A percentile compares a stretch with the other conserved stretches of the same genome.
These are phyloP conservation scores for Nakazawaea ishiwadae DNA, from an alignment of 805 yeast species.

Conservation along the genomic window DNA sequence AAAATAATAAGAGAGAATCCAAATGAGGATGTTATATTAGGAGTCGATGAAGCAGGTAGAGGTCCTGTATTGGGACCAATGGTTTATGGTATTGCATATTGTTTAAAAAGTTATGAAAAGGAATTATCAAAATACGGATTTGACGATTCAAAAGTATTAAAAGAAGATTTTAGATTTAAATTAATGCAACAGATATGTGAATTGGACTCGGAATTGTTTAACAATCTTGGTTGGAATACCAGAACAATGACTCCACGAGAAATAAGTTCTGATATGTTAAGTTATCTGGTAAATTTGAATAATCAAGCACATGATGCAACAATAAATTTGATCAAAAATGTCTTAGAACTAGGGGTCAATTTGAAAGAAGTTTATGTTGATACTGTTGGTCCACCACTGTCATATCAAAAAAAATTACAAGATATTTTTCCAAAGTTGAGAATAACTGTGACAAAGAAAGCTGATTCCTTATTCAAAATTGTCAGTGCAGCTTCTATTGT, in stretches of 20 bases:
- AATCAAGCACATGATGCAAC: constrained; percentile 97
- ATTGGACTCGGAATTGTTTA: constrained; percentile 35
- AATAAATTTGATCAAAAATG: constrained; percentile 65
- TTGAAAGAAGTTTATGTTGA: constrained; percentile 79
- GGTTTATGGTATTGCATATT: constrained; percentile 91
- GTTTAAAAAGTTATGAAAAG: constrained; percentile 47
- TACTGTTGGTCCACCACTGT: constrained; percentile 93
- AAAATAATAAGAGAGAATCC: constrained; percentile 25
- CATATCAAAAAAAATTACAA: constrained; percentile 74
- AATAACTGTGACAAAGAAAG: constrained; percentile 88
- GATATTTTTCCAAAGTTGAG: constrained; percentile 62
- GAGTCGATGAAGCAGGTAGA: constrained; percentile 98
- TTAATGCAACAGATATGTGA: constrained; percentile 58
- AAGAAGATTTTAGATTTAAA: constrained; percentile 61
- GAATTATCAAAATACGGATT: constrained; percentile 65
- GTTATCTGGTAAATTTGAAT: constrained; percentile 61
- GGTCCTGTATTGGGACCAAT: constrained; percentile 98
- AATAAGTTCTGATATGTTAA: constrained; percentile 84
- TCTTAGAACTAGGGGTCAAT: constrained; percentile 56
- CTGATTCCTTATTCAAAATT: constrained; percentile 87
- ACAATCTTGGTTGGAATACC: constrained; percentile 83
- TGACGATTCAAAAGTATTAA: constrained; percentile 88
- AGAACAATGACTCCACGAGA: constrained; percentile 82
- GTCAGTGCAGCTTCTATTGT: constrained; percentile 94
- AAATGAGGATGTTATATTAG: constrained; percentile 50